phyloP scores from a whole-genome alignment of 129 eudicot genomes.

The Pulicaria dysenterica region DNA sequence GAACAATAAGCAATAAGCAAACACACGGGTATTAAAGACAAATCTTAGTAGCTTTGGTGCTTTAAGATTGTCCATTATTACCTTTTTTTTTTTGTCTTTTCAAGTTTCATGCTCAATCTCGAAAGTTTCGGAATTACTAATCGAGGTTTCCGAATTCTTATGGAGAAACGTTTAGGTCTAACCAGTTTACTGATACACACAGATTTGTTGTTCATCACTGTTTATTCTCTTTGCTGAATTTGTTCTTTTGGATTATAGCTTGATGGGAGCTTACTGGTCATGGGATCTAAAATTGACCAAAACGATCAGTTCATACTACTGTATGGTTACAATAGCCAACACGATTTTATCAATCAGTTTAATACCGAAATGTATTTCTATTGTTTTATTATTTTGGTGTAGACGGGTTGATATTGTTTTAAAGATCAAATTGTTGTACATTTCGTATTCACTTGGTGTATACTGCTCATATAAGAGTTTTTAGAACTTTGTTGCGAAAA shows the following conservation, averaged over 20 bases:
- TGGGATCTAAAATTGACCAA: conserved; percentile 59
- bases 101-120: conserved; percentile 80
- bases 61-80: conserved; percentile 2
- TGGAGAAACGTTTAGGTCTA: conserved; percentile 93
- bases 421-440: too few species aligned
- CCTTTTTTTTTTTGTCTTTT: conserved; percentile 10
- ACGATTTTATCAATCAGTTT: too few species aligned
- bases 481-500: too few species aligned
- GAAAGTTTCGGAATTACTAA: conserved; percentile 80
- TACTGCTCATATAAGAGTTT: too few species aligned
- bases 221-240: conserved; percentile 31
- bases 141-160: conserved; percentile 82
- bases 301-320: conserved; percentile 64
- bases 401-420: too few species aligned
- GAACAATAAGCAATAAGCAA: too few species aligned
- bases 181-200: background rate
- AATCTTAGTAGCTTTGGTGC: too few species aligned
- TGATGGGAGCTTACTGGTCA: conserved; percentile 80
- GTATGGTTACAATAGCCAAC: conserved; percentile 88
- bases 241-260: conserved; percentile 53
- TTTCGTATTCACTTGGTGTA: too few species aligned
- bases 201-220: background rate
- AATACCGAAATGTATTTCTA: too few species aligned
- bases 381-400: too few species aligned
- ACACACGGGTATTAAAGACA: too few species aligned